A percentile compares a stretch with the other conserved stretches of the same genome.
These are phyloP conservation scores for Phyllosticta citrichinensis DNA, from an alignment of 2,329 filamentous ascomycete species.

Conservation along the genomic window DNA sequence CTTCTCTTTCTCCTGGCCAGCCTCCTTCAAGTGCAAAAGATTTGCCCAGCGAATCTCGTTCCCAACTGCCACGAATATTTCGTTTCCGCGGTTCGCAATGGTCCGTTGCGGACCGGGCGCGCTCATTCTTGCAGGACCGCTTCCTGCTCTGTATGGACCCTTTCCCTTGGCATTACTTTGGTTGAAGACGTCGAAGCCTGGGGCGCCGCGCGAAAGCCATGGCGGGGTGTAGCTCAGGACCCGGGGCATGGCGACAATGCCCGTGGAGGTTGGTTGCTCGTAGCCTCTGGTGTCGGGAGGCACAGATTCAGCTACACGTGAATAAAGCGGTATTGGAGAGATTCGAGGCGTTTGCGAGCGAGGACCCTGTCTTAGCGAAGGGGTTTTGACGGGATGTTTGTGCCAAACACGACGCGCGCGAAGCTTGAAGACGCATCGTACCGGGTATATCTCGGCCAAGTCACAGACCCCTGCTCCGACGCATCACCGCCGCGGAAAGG, in stretches of 20 bases:
- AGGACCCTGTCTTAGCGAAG: background rate
- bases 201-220: conserved; percentile 72
- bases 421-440: conserved; percentile 4
- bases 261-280: background rate
- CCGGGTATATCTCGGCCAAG: background rate
- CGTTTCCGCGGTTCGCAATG: conserved; percentile 71
- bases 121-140: conserved; percentile 18
- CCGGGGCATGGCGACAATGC: conserved; percentile 57
- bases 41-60: conserved; percentile 90
- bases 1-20: background rate
- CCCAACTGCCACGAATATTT: conserved; percentile 80
- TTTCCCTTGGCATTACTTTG: conserved; percentile 35
- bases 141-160: conserved; percentile 21
- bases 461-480: background rate
- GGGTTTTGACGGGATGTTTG: background rate
- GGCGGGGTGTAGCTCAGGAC: conserved; percentile 75
- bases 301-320: background rate
- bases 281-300: background rate
- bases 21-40: conserved; percentile 65
- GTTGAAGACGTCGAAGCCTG: conserved; percentile 69
- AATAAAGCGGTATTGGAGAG: background rate
- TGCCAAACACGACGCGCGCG: background rate
- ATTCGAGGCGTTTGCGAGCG: background rate
- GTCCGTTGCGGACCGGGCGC: conserved; percentile 42
- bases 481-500: background rate